Conservation (phyloP, 306 rosid species). For the Astragalus membranaceus region DNA sequence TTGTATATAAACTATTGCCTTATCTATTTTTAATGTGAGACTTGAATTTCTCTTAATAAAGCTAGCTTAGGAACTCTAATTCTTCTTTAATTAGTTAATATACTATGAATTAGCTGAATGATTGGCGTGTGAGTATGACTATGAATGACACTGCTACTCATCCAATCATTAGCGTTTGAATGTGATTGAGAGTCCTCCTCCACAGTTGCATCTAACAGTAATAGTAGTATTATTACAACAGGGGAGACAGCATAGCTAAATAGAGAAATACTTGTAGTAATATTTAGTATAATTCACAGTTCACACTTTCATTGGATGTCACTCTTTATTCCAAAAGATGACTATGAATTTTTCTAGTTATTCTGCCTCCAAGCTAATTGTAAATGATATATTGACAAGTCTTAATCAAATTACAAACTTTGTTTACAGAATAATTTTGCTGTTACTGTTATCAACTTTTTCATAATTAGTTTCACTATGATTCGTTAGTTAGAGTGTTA, state of each 20-base stretch:
- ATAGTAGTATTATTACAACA: neutral
- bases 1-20: too few species aligned
- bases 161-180: slow-evolving; percentile 33
- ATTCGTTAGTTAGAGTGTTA: slow-evolving; percentile 23
- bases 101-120: slow-evolving; percentile 6
- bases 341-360: too few species aligned
- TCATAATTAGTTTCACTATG: neutral
- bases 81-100: slow-evolving; percentile 18
- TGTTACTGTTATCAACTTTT: neutral
- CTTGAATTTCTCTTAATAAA: neutral
- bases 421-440: neutral
- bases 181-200: slow-evolving; percentile 22
- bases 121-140: neutral
- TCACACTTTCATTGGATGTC: too few species aligned
- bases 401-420: slow-evolving; percentile 28
- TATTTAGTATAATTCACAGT: too few species aligned
- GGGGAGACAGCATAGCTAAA: neutral
- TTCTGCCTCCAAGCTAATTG: too few species aligned
- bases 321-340: too few species aligned
- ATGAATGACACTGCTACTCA: slow-evolving; percentile 12
- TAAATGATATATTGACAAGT: too few species aligned
- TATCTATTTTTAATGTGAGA: too few species aligned
- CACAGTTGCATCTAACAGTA: neutral
- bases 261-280: neutral
- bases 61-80: neutral